Conservation (phyloP, 2,329 filamentous ascomycete species). For the Colletotrichum filicis region DNA sequence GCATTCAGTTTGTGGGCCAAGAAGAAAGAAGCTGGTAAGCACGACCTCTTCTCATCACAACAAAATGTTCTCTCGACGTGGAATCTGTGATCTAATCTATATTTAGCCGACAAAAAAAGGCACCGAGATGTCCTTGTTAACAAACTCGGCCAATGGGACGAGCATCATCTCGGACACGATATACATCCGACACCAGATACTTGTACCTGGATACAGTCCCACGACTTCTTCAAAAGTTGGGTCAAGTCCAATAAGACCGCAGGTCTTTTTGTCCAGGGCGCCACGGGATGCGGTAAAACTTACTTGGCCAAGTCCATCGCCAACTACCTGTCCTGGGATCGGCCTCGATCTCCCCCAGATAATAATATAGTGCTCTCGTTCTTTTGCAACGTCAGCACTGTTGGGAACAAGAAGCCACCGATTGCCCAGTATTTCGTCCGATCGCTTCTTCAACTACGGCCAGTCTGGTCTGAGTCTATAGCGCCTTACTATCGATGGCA, state of each 20-base stretch:
- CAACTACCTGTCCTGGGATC: conserved; percentile 30
- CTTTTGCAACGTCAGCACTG: conserved; percentile 35
- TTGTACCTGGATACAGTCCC: conserved; percentile 37
- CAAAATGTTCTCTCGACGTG: not conserved
- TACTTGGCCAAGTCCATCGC: conserved; percentile 37
- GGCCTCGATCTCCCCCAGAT: conserved; percentile 2
- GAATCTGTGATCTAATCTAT: not conserved
- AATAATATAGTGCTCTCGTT: conserved; percentile 35
- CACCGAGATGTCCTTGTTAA: not conserved
- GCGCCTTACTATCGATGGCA: conserved; percentile 23
- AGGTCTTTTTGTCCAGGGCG: conserved; percentile 33
- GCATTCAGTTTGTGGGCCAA: conserved; percentile 6
- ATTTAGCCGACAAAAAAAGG: not conserved
- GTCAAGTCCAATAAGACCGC: conserved; percentile 22
- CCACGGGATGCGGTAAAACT: conserved; percentile 38
- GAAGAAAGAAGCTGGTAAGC: conserved; percentile 9
- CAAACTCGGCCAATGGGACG: conserved; percentile 13
- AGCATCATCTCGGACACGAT: conserved; percentile 15
- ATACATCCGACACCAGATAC: conserved; percentile 30
- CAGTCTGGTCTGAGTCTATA: conserved; percentile 34
- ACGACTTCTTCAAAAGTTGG: conserved; percentile 35
- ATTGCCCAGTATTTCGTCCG: conserved; percentile 39
- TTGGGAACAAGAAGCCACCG: conserved; percentile 26
- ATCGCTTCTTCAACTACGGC: conserved; percentile 30
- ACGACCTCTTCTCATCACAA: too few relatives aligned